Conservation (phyloP, 78 protist species). For the Speleostelium caveatum region DNA sequence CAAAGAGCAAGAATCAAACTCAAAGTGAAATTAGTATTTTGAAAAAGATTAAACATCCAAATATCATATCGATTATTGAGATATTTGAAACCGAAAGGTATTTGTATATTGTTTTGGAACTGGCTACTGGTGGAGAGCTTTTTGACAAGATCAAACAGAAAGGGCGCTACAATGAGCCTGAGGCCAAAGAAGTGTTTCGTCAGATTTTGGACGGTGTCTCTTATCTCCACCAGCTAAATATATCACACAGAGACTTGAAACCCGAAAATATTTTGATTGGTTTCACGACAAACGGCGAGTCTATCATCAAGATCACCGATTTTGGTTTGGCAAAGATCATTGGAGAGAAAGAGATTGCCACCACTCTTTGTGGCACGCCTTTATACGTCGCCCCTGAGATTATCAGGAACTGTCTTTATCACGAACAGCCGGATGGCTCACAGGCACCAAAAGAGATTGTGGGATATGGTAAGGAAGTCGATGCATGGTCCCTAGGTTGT, state of each 20-base stretch:
- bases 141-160: slow-evolving; percentile 42
- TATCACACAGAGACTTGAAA: slow-evolving; percentile 46
- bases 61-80: slow-evolving; percentile 62
- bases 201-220: slow-evolving; percentile 46
- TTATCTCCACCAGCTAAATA: slow-evolving; percentile 43
- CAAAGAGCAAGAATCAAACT: slow-evolving; percentile 30
- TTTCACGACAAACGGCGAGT: background rate
- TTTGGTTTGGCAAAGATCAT: slow-evolving; percentile 74
- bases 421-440: background rate
- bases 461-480: slow-evolving; percentile 72
- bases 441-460: background rate
- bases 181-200: slow-evolving; percentile 29
- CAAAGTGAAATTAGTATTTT: slow-evolving; percentile 45
- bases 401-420: slow-evolving; percentile 22
- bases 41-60: slow-evolving; percentile 46
- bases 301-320: slow-evolving; percentile 39
- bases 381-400: slow-evolving; percentile 64
- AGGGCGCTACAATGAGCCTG: slow-evolving; percentile 26
- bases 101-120: slow-evolving; percentile 11
- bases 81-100: slow-evolving; percentile 37
- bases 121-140: slow-evolving; percentile 67
- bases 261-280: slow-evolving; percentile 49
- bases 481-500: slow-evolving; percentile 68
- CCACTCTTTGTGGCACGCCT: slow-evolving; percentile 63
- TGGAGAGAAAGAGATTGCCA: slow-evolving; percentile 56